phyloP scores from a whole-genome alignment of 176 grass and related monocot genomes.

The Ananas comosus region DNA sequence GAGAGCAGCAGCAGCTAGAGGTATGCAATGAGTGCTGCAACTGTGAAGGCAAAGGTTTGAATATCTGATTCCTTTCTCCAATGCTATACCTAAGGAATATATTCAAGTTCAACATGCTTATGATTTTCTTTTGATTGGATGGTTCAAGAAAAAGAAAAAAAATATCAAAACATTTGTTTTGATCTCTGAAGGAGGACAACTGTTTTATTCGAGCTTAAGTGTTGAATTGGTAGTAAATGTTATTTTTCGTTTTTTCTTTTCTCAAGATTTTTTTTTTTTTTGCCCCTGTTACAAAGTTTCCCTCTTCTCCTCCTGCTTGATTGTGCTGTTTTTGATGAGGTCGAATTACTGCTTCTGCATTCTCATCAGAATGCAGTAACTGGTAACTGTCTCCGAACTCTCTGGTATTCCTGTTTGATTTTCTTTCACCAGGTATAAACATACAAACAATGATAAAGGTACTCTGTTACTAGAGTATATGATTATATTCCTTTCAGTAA shows the following conservation, averaged over 20 bases:
- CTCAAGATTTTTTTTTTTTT: too few species aligned
- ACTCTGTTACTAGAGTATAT: too few species aligned
- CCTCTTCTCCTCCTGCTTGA: not conserved
- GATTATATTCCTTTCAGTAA: too few species aligned
- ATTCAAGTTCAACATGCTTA: too few species aligned
- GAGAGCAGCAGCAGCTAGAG: not conserved
- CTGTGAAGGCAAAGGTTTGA: not conserved
- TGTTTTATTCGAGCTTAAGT: not conserved
- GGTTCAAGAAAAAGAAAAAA: not conserved
- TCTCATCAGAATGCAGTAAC: not conserved
- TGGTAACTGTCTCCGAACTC: not conserved
- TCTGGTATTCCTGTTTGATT: not conserved
- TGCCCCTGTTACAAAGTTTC: not conserved
- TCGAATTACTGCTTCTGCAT: not conserved
- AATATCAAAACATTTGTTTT: not conserved
- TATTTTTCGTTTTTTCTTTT: not conserved
- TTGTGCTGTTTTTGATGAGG: not conserved
- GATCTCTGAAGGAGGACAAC: not conserved
- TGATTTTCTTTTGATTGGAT: too few species aligned
- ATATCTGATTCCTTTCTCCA: not conserved
- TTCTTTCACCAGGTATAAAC: not conserved
- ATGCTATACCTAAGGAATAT: not conserved
- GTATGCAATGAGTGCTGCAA: not conserved
- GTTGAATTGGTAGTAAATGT: not conserved
- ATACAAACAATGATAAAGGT: not conserved